Base-by-base conservation (phyloP, 2,329 filamentous ascomycete genomes). In the Aureobasidium leucospermi region DNA sequence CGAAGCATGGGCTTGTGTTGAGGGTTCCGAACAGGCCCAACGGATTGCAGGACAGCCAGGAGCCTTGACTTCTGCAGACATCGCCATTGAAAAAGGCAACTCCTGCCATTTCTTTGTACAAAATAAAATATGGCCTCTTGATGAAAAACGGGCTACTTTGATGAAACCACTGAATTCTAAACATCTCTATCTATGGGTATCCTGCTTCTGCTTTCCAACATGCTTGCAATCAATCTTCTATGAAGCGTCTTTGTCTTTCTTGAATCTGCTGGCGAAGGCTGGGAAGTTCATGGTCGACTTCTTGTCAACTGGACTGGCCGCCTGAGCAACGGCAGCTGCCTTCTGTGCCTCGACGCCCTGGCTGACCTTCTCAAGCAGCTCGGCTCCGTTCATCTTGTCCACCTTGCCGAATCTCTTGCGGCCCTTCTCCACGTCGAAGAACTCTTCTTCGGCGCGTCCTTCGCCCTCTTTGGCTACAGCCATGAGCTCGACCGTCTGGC, bases 361-460 rank as follows among this genome's bases (percentile, higher is more conserved):
- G 23, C 64, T 65, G 41, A 74, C 71, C 88, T 99, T 99, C 76
- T 97, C 93, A n/a, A 99, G 74, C 63, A 99, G 72, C 42, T 90
- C 79, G 0, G 92, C 90, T 0, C 93, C 94, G 70, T 95, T 95
- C 71, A 95, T 80, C 56, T 90, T 88, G 74, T 97, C 90, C 36
- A 99, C 95, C 58, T 90, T 86, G 15, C 91, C 89, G 70, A 96
- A 99, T 71, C 96, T 95, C 76, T 89, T 92, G 75, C 96, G 96
- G 56, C 91, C 80, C 13, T 87, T 89, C 5, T 87, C 88, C 52
- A 94, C 87, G 70, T 99, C 94, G 71, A 94, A 99, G 73, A 96
- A 99, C 72, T 97, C 93, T 65, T 97, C 92, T 8, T 70, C 71
- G 6, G 62, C 62, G 6, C 52, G 59, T 13, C 58, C 60, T n/a